Conservation (phyloP, 768 basidiomycete species). For the Lactifluus volemus region DNA sequence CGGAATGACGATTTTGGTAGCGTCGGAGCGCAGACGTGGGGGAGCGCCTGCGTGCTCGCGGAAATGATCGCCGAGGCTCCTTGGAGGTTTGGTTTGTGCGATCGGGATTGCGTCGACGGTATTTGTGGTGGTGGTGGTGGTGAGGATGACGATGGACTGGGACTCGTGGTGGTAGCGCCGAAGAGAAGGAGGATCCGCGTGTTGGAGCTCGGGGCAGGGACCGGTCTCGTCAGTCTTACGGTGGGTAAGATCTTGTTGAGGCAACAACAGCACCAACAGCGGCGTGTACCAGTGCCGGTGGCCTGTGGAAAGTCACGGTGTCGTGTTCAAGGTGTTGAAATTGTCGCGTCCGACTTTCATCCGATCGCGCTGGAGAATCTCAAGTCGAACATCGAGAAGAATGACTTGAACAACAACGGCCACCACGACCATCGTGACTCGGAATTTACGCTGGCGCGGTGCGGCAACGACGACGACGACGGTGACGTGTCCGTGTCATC, state of each 20-base stretch:
- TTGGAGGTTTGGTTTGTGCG: constrained; percentile 36
- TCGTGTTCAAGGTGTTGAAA: not conserved
- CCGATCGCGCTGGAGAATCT: constrained; percentile 42
- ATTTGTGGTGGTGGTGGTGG: not conserved
- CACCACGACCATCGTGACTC: no score
- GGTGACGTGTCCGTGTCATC: not conserved
- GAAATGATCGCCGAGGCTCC: constrained; percentile 61
- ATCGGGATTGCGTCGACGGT: no score
- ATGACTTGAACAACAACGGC: constrained; percentile 14
- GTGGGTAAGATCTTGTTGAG: constrained; percentile 27
- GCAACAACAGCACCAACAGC: not conserved
- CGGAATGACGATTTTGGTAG: constrained; percentile 61
- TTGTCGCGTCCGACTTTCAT: constrained; percentile 45
- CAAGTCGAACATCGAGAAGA: constrained; percentile 32
- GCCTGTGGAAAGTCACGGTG: no score
- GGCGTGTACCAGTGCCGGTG: no score
- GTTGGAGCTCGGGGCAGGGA: constrained; percentile 51
- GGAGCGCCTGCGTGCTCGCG: constrained; percentile 71
- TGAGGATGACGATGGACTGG: not conserved
- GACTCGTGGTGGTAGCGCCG: not conserved
- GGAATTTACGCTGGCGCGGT: no score
- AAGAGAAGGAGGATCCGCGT: constrained; percentile 26
- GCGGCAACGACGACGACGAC: no score
- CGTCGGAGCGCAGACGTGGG: constrained; percentile 87
- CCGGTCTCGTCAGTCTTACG: constrained; percentile 42